Conservation (phyloP, 768 basidiomycete genomes). For the Lactarius tabidus region DNA sequence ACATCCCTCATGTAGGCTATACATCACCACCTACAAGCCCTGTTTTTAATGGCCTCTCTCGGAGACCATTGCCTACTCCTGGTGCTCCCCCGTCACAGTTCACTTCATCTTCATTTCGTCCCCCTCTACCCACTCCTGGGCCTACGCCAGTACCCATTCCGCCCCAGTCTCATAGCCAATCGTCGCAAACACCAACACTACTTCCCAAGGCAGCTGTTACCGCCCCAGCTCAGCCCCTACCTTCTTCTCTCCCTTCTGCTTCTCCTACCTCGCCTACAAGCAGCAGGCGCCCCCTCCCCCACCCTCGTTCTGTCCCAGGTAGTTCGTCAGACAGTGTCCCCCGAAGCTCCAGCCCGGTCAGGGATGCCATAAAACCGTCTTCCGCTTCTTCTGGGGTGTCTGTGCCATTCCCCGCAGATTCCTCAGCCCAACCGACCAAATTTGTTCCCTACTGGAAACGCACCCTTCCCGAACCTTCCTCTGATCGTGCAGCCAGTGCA, state of each 20-base stretch:
- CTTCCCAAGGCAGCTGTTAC: conserved; percentile 2
- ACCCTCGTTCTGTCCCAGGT: conserved; percentile 11
- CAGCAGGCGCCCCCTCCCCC: conserved; percentile 23
- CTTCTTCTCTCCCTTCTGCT: conserved; percentile 8
- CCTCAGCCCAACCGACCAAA: conserved; percentile 7
- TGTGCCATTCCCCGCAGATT: not conserved
- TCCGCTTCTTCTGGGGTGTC: not conserved
- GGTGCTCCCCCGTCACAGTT: conserved; percentile 17
- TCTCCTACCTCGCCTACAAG: conserved; percentile 24
- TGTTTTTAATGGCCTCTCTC: conserved; percentile 12
- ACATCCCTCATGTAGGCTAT: conserved; percentile 10
- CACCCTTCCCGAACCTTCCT: conserved; percentile 23
- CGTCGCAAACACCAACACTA: not conserved
- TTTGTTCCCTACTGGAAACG: conserved; percentile 28
- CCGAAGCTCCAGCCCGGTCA: conserved; percentile 23
- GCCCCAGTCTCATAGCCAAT: conserved; percentile 5
- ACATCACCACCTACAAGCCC: conserved; percentile 23
- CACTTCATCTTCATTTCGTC: conserved; percentile 12
- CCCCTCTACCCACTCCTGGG: conserved; percentile 25
- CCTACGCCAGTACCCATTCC: conserved; percentile 23
- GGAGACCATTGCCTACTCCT: conserved; percentile 26
- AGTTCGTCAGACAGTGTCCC: not conserved
- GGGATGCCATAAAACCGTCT: conserved; percentile 12
- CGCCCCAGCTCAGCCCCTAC: conserved; percentile 1
- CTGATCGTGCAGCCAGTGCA: conserved; percentile 9